Evolutionary conservation across 1,284 basidiomycete genomes (phyloP), one percentile per base, ranked within the genome.

Genomic region (Cutaneotrichosporon cyanovorans): DNA sequence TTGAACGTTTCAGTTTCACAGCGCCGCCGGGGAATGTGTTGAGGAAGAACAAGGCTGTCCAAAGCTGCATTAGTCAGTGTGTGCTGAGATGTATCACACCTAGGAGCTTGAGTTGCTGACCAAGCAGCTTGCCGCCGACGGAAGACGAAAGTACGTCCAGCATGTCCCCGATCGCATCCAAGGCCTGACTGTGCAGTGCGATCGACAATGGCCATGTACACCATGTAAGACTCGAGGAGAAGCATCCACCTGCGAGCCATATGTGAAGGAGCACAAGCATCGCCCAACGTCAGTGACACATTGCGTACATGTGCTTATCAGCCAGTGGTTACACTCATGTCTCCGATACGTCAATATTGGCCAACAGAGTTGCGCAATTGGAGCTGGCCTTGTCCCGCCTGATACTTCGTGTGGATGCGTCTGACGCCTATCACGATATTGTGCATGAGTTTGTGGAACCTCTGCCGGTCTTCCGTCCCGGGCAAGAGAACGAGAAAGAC

Each of bases 311-410:
- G 10, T 16, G 25, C 51, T 47, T 25, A 49, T 48, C 18, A n/a
- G 8, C 20, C 49, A 59, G 57, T 2, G 57, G 57, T 11, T 59
- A 59, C 38, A 59, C 57, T 0, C 57, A 59, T 31, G 50, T 59
- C 5, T 37, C 48, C 6, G 57, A 59, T 22, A 55, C 53, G 11
- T 46, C 49, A 11, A 50, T 55, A 23, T 46, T 59, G 16, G 48
- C 54, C 4, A 56, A 45, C 32, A 50, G 57, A 21, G 52, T 56
- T 5, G 41, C 48, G 11, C 52, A 59, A 40, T 48, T 56, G 31
- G 57, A 59, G 50, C 5, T 22, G 6, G 51, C 51, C 6, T 34
- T 56, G 14, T 53, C 51, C 2, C 47, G 51, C 6, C 39, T 53
- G 11, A 23, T 53, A 15, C 41, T 36, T 1, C 44, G 51, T 15